A percentile compares a stretch with the other conserved stretches of the same genome.
These are phyloP conservation scores for Pythium monospermum DNA, from an alignment of 352 stramenopile species.

Conservation along the genomic window DNA sequence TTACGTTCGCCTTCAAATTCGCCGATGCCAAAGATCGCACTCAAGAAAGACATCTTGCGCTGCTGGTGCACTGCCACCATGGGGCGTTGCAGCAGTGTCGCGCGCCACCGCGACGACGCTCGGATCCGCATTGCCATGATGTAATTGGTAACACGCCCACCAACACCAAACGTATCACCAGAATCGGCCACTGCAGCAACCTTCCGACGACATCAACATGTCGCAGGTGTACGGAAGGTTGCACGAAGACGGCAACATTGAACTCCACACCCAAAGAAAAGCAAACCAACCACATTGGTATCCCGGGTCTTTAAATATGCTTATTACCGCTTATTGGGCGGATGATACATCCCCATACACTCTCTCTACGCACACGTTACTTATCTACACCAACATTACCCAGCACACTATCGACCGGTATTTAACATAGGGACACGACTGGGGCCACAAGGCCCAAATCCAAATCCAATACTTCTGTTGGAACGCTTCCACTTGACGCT, in stretches of 20 bases:
- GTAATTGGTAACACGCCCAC: neutral
- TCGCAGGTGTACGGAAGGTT: neutral
- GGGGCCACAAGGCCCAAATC: too few species aligned
- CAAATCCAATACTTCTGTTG: too few species aligned
- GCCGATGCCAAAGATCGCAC: slow-evolving; percentile 76
- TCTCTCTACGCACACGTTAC: too few species aligned
- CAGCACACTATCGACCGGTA: too few species aligned
- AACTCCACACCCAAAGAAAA: neutral
- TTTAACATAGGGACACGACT: too few species aligned
- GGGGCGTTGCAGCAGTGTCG: neutral
- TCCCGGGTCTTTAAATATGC: slow-evolving; percentile 15
- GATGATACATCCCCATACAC: too few species aligned
- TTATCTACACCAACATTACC: neutral
- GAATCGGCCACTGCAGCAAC: slow-evolving; percentile 5
- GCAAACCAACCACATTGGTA: too few species aligned
- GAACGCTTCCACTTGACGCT: slow-evolving; percentile 21
- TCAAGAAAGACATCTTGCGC: slow-evolving; percentile 58
- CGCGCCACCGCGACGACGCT: neutral
- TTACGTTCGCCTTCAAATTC: slow-evolving; percentile 72
- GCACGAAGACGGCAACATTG: slow-evolving; percentile 8
- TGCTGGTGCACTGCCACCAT: neutral
- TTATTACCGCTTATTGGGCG: too few species aligned
- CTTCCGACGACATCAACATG: slow-evolving; percentile 12
- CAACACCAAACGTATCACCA: slow-evolving; percentile 10
- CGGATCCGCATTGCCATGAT: slow-evolving; percentile 9